Evolutionary conservation across 305 asterid species (phyloP).

Genomic region (Andrographis paniculata): DNA sequence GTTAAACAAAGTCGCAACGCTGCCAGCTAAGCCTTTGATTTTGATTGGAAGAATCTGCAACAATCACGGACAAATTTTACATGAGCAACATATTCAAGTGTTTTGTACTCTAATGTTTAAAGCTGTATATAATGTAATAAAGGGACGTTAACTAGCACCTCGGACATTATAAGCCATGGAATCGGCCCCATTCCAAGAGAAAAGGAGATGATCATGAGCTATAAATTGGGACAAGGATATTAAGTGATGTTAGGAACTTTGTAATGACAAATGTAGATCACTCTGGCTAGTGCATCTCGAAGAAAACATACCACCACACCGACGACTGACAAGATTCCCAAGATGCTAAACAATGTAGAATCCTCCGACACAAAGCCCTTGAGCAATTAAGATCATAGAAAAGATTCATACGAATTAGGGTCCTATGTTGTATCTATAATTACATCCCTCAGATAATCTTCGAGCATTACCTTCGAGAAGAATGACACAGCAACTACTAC

Average conservation of each 20-base stretch:
- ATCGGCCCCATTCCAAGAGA: conserved; percentile 98
- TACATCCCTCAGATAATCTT: background rate
- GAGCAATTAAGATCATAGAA: conserved; percentile 11
- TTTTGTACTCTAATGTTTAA: too few relatives aligned
- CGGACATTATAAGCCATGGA: conserved; percentile 99
- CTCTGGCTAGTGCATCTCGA: conserved; percentile 3
- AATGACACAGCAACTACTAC: conserved; percentile 64
- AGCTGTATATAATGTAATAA: background rate
- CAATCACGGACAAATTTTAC: background rate
- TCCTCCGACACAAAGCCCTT: conserved; percentile 45
- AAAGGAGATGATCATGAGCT: conserved; percentile 75
- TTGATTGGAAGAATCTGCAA: conserved; percentile 84
- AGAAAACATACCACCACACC: conserved; percentile 83
- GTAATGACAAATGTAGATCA: conserved; percentile 2
- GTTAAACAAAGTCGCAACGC: conserved; percentile 72
- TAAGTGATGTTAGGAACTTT: conserved; percentile 11
- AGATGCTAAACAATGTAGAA: conserved; percentile 39
- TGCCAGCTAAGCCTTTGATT: conserved; percentile 92
- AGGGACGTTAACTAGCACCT: conserved; percentile 31
- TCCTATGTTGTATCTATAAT: conserved; percentile 1
- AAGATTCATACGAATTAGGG: background rate
- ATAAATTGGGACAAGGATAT: conserved; percentile 22
- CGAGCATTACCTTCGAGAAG: conserved; percentile 58
- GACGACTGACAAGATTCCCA: conserved; percentile 73
- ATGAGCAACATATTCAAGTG: too few relatives aligned